Conservation (phyloP, 495 filamentous ascomycete genomes). For the Ramalina peruviana region DNA sequence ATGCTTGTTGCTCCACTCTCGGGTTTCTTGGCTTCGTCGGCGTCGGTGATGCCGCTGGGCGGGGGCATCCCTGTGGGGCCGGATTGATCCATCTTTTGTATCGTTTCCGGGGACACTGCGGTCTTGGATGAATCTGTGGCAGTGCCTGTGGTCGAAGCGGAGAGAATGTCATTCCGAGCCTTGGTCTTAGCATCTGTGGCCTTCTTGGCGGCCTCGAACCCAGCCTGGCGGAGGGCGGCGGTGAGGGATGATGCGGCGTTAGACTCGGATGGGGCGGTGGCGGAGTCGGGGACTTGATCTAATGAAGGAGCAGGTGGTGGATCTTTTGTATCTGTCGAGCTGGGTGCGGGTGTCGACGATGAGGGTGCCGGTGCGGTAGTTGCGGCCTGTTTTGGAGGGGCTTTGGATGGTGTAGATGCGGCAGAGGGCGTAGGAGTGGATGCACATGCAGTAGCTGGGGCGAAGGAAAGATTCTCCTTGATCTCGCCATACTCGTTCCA, state of each 20-base stretch:
- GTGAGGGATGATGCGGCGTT: slow-evolving; percentile 20
- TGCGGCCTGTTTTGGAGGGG: slow-evolving; percentile 17
- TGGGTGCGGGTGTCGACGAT: slow-evolving; percentile 13
- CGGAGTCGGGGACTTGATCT: slow-evolving; percentile 23
- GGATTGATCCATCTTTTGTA: slow-evolving; percentile 10
- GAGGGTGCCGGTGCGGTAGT: slow-evolving; percentile 24
- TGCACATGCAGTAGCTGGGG: slow-evolving; percentile 27
- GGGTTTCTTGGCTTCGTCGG: slow-evolving; percentile 30
- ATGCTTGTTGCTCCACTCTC: slow-evolving; percentile 10
- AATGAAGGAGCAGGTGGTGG: slow-evolving; percentile 22
- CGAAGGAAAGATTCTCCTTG: slow-evolving; percentile 56
- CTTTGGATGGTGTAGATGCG: slow-evolving; percentile 18
- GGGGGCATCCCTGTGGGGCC: slow-evolving; percentile 12
- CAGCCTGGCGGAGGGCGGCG: slow-evolving; percentile 47
- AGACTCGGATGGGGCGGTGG: slow-evolving; percentile 4
- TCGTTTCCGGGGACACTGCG: neutral
- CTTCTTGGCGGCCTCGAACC: slow-evolving; percentile 57
- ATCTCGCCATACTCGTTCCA: slow-evolving; percentile 99
- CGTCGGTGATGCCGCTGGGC: slow-evolving; percentile 12
- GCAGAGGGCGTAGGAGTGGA: slow-evolving; percentile 35
- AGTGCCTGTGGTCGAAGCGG: neutral
- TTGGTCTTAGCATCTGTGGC: slow-evolving; percentile 26
- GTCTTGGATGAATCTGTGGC: neutral
- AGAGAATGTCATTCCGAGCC: slow-evolving; percentile 8
- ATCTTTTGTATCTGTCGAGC: neutral